phyloP scores from a whole-genome alignment of 2,329 filamentous ascomycete genomes.

The Aureobasidium sp. region DNA sequence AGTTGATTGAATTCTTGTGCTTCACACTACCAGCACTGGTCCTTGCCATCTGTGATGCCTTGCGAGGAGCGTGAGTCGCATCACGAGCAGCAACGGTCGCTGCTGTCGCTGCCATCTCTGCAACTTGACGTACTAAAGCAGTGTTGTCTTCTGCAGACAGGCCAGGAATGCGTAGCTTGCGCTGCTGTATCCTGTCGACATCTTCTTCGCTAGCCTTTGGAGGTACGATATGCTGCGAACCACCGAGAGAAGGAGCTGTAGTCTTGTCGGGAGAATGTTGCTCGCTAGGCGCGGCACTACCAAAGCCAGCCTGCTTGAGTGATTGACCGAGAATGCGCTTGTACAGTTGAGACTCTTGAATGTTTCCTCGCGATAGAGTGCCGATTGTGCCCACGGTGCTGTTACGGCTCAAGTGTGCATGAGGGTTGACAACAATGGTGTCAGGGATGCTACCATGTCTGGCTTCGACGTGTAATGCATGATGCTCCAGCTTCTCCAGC shows the following conservation, averaged over 20 bases:
- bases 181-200: constrained; percentile 40
- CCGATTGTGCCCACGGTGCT: constrained; percentile 25
- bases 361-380: constrained; percentile 66
- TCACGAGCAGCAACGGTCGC: constrained; percentile 89
- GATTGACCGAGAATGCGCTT: constrained; percentile 95
- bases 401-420: constrained; percentile 20
- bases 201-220: constrained; percentile 65
- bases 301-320: constrained; percentile 81
- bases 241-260: constrained; percentile 23
- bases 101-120: constrained; percentile 93
- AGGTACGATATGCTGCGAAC: constrained; percentile 71
- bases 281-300: constrained; percentile 52
- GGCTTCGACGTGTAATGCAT: constrained; percentile 29
- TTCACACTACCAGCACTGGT: constrained; percentile 24
- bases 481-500: constrained; percentile 41
- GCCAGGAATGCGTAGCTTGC: constrained; percentile 59
- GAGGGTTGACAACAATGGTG: constrained; percentile 19
- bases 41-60: constrained; percentile 48
- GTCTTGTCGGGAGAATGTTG: constrained; percentile 33
- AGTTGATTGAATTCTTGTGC: constrained; percentile 30
- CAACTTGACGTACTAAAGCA: constrained; percentile 84
- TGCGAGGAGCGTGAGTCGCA: constrained; percentile 62
- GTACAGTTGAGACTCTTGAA: constrained; percentile 90
- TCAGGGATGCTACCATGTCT: constrained; percentile 23
- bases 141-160: constrained; percentile 87